Conservation (phyloP, 2,329 filamentous ascomycete species). For the Aquanectria penicillioides region DNA sequence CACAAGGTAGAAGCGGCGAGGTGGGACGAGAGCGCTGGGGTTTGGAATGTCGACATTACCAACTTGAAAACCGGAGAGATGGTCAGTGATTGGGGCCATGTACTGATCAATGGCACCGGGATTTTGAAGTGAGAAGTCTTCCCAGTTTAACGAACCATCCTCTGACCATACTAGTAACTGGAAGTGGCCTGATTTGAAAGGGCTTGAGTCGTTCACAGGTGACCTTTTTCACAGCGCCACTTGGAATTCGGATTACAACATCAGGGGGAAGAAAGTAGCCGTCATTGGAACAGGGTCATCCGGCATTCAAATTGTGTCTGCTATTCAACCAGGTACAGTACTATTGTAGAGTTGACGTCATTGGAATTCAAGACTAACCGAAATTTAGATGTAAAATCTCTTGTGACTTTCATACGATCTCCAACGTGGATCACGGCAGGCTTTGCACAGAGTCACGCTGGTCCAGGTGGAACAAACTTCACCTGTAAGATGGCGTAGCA, state of each 20-base stretch:
- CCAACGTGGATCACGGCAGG: conserved; percentile 21
- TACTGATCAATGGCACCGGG: conserved; percentile 16
- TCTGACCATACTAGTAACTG: conserved; percentile 6
- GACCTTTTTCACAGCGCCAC: conserved; percentile 18
- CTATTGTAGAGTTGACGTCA: too few relatives aligned
- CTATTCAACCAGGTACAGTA: conserved; percentile 14
- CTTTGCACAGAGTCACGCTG: conserved; percentile 11
- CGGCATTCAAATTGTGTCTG: conserved; percentile 19
- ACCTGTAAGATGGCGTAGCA: not conserved
- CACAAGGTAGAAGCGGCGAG: conserved; percentile 2
- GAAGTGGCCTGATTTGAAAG: conserved; percentile 19
- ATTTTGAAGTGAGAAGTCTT: conserved; percentile 12
- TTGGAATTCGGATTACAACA: not conserved
- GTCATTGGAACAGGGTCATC: conserved; percentile 20
- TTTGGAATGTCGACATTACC: conserved; percentile 2
- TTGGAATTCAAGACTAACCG: not conserved
- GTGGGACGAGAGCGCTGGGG: conserved; percentile 5
- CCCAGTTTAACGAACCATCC: accelerated
- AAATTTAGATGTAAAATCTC: not conserved
- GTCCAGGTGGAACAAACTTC: conserved; percentile 4
- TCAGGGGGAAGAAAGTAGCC: conserved; percentile 5
- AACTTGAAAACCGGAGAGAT: not conserved
- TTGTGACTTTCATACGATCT: conserved; percentile 17
- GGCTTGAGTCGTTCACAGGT: conserved; percentile 14
- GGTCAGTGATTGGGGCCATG: conserved; percentile 2